phyloP scores from a whole-genome alignment of 148 eudicot species.

The Spergularia bocconei region DNA sequence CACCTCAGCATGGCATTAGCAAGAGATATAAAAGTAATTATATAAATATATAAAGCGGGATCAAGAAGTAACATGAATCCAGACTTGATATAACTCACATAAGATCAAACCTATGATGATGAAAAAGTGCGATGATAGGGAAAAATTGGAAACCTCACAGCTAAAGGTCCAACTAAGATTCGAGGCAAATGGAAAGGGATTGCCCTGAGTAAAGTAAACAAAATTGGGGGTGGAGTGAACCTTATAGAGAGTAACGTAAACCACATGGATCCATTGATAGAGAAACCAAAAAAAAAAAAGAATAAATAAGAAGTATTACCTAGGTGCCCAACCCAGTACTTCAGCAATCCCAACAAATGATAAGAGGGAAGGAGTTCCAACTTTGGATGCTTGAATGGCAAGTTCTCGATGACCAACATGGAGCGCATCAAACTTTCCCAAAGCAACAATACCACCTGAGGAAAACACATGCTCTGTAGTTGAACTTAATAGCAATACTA shows the following conservation, averaged over 20 bases:
- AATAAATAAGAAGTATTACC: conserved; percentile 37
- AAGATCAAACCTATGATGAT: too few species aligned
- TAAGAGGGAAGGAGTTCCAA: conserved; percentile 76
- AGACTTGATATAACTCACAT: too few species aligned
- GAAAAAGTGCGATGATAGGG: too few species aligned
- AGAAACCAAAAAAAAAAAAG: background rate
- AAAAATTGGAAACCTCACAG: too few species aligned
- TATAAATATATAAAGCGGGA: too few species aligned
- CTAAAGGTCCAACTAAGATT: too few species aligned
- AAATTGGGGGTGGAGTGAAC: background rate
- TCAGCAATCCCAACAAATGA: conserved; percentile 97
- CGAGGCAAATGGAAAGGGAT: background rate
- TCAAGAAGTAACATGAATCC: too few species aligned
- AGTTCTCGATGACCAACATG: conserved; percentile 97
- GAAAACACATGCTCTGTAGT: background rate
- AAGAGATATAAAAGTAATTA: too few species aligned
- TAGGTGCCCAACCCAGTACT: conserved; percentile 94
- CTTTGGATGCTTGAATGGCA: conserved; percentile 84
- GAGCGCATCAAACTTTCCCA: conserved; percentile 98
- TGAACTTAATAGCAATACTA: too few species aligned
- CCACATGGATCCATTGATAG: too few species aligned
- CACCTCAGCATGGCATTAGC: too few species aligned
- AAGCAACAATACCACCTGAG: conserved; percentile 88
- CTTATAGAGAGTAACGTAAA: background rate
- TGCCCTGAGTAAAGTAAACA: background rate